These are phyloP conservation scores for Cercospora zeina DNA, from an alignment of 2,329 filamentous ascomycete species.

Conservation along the genomic window DNA sequence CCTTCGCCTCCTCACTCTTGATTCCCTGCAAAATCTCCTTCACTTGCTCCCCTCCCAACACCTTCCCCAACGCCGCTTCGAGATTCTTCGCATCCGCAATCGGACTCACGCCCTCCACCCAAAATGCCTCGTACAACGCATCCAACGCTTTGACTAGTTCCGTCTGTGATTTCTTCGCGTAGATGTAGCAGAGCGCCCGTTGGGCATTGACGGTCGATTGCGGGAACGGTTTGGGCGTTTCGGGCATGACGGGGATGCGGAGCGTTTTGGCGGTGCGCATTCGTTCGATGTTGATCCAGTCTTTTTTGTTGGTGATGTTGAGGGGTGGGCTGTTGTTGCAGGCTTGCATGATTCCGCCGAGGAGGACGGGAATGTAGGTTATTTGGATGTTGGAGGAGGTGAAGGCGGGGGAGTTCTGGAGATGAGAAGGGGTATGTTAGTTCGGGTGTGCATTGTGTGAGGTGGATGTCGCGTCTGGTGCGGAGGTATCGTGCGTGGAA, in stretches of 20 bases:
- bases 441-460: neutral
- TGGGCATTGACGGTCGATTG: conserved; percentile 54
- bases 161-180: conserved; percentile 44
- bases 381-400: conserved; percentile 51
- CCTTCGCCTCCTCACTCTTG: conserved; percentile 49
- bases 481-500: too few species aligned
- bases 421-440: neutral
- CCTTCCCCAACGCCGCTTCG: conserved; percentile 46
- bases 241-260: conserved; percentile 54
- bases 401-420: conserved; percentile 58
- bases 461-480: neutral
- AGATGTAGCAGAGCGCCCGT: conserved; percentile 54
- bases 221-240: conserved; percentile 55
- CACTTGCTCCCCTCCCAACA: conserved; percentile 49
- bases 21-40: conserved; percentile 42
- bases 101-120: conserved; percentile 50
- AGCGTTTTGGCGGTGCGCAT: conserved; percentile 56
- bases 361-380: conserved; percentile 59
- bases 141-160: conserved; percentile 47
- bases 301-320: conserved; percentile 61
- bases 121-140: conserved; percentile 54
- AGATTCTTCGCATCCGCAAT: conserved; percentile 51
- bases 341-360: conserved; percentile 60
- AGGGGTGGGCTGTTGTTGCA: conserved; percentile 58
- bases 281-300: conserved; percentile 58